These are phyloP conservation scores for Solanum etuberosum DNA, from an alignment of 257 asterid genomes.

Conservation along the genomic window DNA sequence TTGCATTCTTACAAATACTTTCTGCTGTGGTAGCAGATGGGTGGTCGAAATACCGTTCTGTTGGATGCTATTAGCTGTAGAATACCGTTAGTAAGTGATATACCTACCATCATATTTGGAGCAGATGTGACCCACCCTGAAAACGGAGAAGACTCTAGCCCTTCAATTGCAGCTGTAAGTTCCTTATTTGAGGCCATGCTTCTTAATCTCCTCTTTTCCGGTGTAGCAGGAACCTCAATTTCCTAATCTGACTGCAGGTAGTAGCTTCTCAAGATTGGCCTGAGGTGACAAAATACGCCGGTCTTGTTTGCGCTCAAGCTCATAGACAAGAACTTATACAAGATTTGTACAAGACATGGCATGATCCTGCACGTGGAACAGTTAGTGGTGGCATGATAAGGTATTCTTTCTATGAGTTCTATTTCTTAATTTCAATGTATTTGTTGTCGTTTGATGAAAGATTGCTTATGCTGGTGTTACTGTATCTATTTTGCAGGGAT, in stretches of 20 bases:
- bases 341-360: conserved; percentile 95
- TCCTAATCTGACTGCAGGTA: conserved; percentile 37
- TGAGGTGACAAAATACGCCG: conserved; percentile 95
- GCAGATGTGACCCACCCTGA: conserved; percentile 99
- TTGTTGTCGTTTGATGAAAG: not conserved
- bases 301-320: conserved; percentile 97
- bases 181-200: not conserved
- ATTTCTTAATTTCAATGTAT: not conserved
- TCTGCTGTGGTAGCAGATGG: conserved; percentile 56
- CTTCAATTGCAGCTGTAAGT: conserved; percentile 95
- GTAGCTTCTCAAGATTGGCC: conserved; percentile 99
- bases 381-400: conserved; percentile 99
- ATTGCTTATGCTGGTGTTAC: not conserved
- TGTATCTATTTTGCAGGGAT: conserved; percentile 51
- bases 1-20: not conserved
- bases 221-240: not conserved
- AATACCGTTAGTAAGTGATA: conserved; percentile 93
- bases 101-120: conserved; percentile 95
- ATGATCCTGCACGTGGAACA: conserved; percentile 88
- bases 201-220: not conserved
- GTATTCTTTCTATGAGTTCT: conserved; percentile 13
- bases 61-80: conserved; percentile 88
- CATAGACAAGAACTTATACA: conserved; percentile 95
- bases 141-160: conserved; percentile 97
- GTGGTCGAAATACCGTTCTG: conserved; percentile 88